These are phyloP conservation scores for Penicillium sp. DNA, from an alignment of 2,329 filamentous ascomycete genomes.

Conservation along the genomic window DNA sequence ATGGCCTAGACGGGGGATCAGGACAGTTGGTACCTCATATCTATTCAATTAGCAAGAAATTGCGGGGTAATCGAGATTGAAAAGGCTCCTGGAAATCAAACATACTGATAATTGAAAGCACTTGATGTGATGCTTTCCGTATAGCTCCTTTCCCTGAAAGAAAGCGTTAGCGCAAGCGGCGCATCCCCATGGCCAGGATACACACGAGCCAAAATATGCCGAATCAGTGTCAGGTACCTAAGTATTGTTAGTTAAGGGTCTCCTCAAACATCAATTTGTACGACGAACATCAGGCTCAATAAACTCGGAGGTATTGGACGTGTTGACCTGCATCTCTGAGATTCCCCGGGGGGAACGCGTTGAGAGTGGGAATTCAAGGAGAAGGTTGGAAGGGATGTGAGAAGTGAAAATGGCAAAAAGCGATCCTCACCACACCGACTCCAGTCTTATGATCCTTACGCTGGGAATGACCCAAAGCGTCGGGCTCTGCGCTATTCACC, in stretches of 20 bases:
- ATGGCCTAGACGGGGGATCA: not conserved
- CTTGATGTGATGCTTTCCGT: constrained; percentile 33
- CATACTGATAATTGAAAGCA: constrained; percentile 32
- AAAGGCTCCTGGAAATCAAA: not conserved
- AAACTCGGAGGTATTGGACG: constrained; percentile 7
- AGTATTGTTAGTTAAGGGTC: not conserved
- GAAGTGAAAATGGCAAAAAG: constrained; percentile 3
- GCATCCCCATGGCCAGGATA: not conserved
- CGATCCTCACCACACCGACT: constrained; percentile 15
- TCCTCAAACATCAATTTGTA: not conserved
- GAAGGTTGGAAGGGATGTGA: not conserved
- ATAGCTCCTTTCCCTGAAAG: constrained; percentile 28
- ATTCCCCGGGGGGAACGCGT: not conserved
- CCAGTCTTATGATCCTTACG: constrained; percentile 21
- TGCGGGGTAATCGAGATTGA: not conserved
- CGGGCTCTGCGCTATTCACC: not conserved
- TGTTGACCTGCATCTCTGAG: constrained; percentile 8
- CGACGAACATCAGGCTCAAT: constrained; percentile 31
- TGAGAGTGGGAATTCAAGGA: not conserved
- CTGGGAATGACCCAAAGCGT: constrained; percentile 1
- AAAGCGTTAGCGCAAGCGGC: constrained; percentile 14
- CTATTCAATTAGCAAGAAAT: constrained; percentile 8
- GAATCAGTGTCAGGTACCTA: constrained; percentile 30
- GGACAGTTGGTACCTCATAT: constrained; percentile 29
- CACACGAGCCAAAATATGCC: constrained; percentile 29